Percentiles rank a stretch among this genome's conserved stretches.
Evolutionary conservation across 345 rosid species (phyloP).

Genomic region (Leavenworthia alabamica): DNA sequence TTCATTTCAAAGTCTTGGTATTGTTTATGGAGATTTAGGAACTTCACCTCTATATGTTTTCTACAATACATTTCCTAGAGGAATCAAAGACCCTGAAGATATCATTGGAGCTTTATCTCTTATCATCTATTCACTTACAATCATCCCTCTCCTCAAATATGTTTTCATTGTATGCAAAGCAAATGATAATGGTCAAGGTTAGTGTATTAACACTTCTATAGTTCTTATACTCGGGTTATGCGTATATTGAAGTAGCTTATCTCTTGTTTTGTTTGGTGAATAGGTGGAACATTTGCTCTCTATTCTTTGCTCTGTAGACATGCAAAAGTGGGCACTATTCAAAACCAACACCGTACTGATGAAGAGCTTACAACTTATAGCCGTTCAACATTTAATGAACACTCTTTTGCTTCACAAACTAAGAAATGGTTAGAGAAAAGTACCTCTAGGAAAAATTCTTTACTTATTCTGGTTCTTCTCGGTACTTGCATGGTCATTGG

Average conservation of each 20-base stretch:
- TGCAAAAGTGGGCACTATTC: constrained; percentile 79
- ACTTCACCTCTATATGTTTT: constrained; percentile 69
- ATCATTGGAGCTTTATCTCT: constrained; percentile 58
- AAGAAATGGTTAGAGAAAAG: constrained; percentile 74
- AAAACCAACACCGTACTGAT: constrained; percentile 85
- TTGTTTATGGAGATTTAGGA: constrained; percentile 70
- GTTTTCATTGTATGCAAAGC: constrained; percentile 69
- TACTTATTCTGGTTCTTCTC: constrained; percentile 75
- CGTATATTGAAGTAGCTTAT: not conserved
- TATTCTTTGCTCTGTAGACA: constrained; percentile 94
- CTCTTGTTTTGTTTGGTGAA: constrained; percentile 19
- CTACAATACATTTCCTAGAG: constrained; percentile 59
- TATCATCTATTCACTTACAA: constrained; percentile 57
- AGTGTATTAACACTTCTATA: not conserved
- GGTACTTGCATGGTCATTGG: constrained; percentile 96
- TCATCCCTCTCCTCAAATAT: constrained; percentile 64
- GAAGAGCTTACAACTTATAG: constrained; percentile 94
- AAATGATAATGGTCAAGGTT: constrained; percentile 69
- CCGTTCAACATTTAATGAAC: constrained; percentile 68
- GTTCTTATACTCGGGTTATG: not conserved
- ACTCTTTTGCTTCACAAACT: constrained; percentile 76
- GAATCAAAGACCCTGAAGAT: constrained; percentile 51
- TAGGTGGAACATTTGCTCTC: constrained; percentile 95
- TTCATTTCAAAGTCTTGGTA: constrained; percentile 69
- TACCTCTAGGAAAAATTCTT: constrained; percentile 46